Evolutionary conservation across 805 yeast species (phyloP).

Genomic region (Starmerella bombi): DNA sequence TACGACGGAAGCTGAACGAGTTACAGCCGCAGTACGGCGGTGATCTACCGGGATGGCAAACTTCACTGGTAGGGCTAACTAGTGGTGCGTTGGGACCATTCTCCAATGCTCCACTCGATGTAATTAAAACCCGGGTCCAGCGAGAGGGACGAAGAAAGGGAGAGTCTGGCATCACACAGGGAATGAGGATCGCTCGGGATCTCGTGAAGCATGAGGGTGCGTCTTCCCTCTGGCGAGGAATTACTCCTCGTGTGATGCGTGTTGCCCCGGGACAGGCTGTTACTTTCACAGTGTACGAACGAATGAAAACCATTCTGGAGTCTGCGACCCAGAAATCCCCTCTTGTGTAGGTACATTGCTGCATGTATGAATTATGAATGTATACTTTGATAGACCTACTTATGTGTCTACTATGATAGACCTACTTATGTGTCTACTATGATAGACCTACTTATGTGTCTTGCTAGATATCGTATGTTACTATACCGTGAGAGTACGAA

Average conservation of each 20-base stretch:
- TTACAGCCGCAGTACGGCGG: slow-evolving; percentile 38
- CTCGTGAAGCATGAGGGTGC: slow-evolving; percentile 81
- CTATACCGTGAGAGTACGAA: too few species aligned
- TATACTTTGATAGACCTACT: too few species aligned
- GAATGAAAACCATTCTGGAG: slow-evolving; percentile 50
- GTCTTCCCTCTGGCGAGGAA: slow-evolving; percentile 85
- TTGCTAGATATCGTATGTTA: too few species aligned
- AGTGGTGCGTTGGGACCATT: slow-evolving; percentile 97
- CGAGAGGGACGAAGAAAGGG: slow-evolving; percentile 56
- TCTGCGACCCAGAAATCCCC: slow-evolving; percentile 2
- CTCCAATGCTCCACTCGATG: slow-evolving; percentile 94
- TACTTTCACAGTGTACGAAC: slow-evolving; percentile 92
- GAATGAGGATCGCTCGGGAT: slow-evolving; percentile 64
- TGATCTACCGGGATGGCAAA: slow-evolving; percentile 82
- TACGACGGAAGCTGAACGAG: slow-evolving; percentile 57
- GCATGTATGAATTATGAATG: too few species aligned
- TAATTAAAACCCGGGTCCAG: slow-evolving; percentile 93
- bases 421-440: too few species aligned
- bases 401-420: too few species aligned
- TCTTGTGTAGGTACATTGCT: background rate
- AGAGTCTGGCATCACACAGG: slow-evolving; percentile 63
- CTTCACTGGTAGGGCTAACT: slow-evolving; percentile 76
- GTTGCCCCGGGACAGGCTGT: slow-evolving; percentile 99
- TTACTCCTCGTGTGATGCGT: slow-evolving; percentile 96
- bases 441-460: too few species aligned